Conservation (phyloP, 306 rosid genomes). For the Acacia confusa region DNA sequence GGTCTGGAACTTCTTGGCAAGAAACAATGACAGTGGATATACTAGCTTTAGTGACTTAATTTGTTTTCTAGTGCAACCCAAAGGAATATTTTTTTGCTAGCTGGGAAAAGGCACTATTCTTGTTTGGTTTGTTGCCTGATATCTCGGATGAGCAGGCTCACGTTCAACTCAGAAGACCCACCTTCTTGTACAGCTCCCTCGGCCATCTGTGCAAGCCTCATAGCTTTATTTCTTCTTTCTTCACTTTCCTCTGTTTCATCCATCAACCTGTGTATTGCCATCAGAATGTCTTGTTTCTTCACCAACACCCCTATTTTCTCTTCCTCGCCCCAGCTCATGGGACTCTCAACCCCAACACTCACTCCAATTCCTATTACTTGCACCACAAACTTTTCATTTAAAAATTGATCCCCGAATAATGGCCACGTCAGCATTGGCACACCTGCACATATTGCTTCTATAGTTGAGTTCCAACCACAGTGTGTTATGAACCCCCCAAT, state of each 20-base stretch:
- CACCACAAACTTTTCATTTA: slow-evolving; percentile 51
- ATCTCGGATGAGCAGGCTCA: slow-evolving; percentile 47
- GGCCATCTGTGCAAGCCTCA: slow-evolving; percentile 42
- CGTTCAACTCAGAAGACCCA: slow-evolving; percentile 57
- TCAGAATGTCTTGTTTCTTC: slow-evolving; percentile 42
- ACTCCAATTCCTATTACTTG: slow-evolving; percentile 37
- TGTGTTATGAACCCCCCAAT: slow-evolving; percentile 69
- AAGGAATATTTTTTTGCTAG: not conserved
- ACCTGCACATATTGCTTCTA: slow-evolving; percentile 58
- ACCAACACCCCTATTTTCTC: slow-evolving; percentile 42
- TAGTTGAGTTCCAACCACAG: slow-evolving; percentile 68
- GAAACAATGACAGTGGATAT: not conserved
- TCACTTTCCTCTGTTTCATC: slow-evolving; percentile 36
- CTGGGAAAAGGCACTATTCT: not conserved
- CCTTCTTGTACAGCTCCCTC: slow-evolving; percentile 51
- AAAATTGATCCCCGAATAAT: slow-evolving; percentile 60
- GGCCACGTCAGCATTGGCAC: slow-evolving; percentile 69
- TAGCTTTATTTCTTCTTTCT: slow-evolving; percentile 44
- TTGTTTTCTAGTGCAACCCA: no score
- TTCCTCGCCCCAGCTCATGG: slow-evolving; percentile 42
- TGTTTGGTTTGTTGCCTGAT: slow-evolving; percentile 33
- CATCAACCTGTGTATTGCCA: slow-evolving; percentile 45
- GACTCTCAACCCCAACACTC: slow-evolving; percentile 46
- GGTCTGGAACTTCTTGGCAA: no score
- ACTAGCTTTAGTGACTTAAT: no score